These are phyloP conservation scores for Fusarium odoratissimum DNA, from an alignment of 2,329 filamentous ascomycete genomes.

Conservation along the genomic window DNA sequence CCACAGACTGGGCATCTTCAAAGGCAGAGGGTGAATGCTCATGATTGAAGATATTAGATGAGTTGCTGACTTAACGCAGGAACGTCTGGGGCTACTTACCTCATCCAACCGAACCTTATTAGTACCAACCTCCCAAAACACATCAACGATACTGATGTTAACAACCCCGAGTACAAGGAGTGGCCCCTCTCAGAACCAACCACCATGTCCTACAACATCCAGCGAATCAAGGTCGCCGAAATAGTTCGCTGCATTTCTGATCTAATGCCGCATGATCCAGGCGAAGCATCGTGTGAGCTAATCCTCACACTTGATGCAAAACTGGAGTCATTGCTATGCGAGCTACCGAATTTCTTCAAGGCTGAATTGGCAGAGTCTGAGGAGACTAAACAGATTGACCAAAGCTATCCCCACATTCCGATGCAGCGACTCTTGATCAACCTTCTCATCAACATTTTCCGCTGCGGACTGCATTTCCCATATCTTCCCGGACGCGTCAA, in stretches of 20 bases:
- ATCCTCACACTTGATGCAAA: background rate
- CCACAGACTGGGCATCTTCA: background rate
- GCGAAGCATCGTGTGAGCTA: slow-evolving; percentile 1
- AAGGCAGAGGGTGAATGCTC: background rate
- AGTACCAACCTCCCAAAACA: background rate
- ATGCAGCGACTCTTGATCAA: slow-evolving; percentile 2
- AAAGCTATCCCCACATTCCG: background rate
- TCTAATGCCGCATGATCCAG: background rate
- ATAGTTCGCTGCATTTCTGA: background rate
- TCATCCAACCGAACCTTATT: background rate
- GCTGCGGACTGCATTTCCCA: background rate
- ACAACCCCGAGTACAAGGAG: rapidly evolving
- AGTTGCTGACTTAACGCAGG: background rate
- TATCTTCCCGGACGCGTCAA: background rate
- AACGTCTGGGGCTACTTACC: background rate
- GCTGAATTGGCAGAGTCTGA: background rate
- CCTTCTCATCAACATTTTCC: background rate
- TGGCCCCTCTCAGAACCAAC: background rate
- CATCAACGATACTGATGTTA: background rate
- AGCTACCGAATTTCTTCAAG: background rate
- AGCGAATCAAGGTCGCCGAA: background rate
- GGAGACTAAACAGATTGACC: background rate
- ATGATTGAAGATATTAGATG: rapidly evolving
- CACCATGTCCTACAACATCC: background rate
- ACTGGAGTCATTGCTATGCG: background rate